Conservation (phyloP, 805 yeast genomes). For the Spathaspora girioi region DNA sequence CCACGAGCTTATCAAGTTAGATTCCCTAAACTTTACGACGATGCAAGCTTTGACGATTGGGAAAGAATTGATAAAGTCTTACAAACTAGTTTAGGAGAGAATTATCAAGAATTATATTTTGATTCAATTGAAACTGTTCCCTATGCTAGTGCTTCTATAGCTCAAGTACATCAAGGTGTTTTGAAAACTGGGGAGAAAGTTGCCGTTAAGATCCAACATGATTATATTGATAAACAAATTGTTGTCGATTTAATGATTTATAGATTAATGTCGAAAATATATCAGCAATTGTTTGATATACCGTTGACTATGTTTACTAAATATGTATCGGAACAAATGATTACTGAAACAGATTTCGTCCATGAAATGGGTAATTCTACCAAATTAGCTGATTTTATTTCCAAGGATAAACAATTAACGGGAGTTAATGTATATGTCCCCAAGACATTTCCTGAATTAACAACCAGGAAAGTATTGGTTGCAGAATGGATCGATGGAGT, state of each 20-base stretch:
- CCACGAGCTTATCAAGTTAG: conserved; percentile 61
- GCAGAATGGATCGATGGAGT: conserved; percentile 80
- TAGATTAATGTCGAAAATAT: conserved; percentile 46
- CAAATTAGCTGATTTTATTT: conserved; percentile 33
- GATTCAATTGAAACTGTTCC: conserved; percentile 50
- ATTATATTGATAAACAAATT: conserved; percentile 58
- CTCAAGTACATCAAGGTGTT: conserved; percentile 61
- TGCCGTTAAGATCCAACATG: conserved; percentile 67
- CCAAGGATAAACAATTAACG: conserved; percentile 37
- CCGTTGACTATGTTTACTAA: conserved; percentile 56
- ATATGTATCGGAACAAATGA: conserved; percentile 55
- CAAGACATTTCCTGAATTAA: conserved; percentile 38
- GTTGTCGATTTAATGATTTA: conserved; percentile 60
- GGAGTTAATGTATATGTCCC: conserved; percentile 53
- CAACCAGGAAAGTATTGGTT: conserved; percentile 51
- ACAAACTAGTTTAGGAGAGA: conserved; percentile 9
- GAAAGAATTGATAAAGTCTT: conserved; percentile 37
- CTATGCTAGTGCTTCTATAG: conserved; percentile 72
- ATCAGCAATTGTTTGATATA: conserved; percentile 57
- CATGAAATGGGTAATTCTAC: conserved; percentile 55
- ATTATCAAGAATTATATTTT: conserved; percentile 29
- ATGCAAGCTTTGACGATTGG: conserved; percentile 64
- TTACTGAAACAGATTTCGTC: conserved; percentile 59
- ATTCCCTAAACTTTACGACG: conserved; percentile 59
- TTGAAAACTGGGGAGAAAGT: conserved; percentile 48